These are phyloP conservation scores for Chrysopogon serrulatus DNA, from an alignment of 176 grass and related monocot species.

Conservation along the genomic window DNA sequence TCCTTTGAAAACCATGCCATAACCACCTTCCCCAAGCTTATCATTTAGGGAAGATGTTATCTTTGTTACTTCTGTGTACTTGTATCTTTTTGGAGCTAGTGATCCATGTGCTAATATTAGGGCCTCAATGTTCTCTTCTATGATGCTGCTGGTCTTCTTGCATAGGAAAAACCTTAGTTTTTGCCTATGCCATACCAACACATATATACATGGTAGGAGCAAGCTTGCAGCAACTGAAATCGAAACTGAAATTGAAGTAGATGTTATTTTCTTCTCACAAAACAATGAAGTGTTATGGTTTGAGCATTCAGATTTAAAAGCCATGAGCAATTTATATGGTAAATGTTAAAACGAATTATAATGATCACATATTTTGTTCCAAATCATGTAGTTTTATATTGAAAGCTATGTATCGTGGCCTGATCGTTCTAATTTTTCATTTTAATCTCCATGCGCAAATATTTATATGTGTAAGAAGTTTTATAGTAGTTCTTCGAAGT, in stretches of 20 bases:
- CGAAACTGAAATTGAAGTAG: not conserved
- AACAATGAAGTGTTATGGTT: not conserved
- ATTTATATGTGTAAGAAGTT: too few species aligned
- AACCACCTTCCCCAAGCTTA: constrained; percentile 49
- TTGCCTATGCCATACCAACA: not conserved
- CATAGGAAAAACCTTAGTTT: not conserved
- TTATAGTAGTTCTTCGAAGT: too few species aligned
- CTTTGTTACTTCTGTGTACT: constrained; percentile 48
- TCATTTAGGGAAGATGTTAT: constrained; percentile 38
- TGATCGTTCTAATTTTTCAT: not conserved
- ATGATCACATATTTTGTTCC: not conserved
- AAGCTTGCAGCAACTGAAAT: not conserved
- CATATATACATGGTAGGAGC: constrained; percentile 4
- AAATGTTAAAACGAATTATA: not conserved
- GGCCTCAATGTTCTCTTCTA: not conserved
- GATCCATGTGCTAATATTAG: constrained; percentile 27
- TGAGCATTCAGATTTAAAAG: not conserved
- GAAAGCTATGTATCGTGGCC: not conserved
- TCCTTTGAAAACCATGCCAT: constrained; percentile 51
- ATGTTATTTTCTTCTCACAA: not conserved
- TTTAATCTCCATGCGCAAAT: not conserved
- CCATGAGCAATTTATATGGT: not conserved
- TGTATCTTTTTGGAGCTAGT: constrained; percentile 45
- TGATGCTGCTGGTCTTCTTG: not conserved
- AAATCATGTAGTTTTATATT: not conserved